Percentiles rank a stretch among this genome's conserved stretches.
Conservation (phyloP, 75 land plant genomes). For the Sequoiadendron giganteum region DNA sequence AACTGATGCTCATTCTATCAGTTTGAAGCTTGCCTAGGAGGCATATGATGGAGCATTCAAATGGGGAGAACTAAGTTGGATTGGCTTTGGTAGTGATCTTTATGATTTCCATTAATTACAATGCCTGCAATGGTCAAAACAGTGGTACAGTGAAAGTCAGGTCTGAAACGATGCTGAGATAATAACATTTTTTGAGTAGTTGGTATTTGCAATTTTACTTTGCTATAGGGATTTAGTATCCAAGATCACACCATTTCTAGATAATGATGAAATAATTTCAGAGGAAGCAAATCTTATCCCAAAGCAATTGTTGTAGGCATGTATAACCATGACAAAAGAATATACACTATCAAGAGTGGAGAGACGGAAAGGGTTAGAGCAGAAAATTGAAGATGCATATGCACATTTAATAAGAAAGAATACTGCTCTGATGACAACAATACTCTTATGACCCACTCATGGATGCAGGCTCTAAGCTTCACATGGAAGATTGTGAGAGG, state of each 20-base stretch:
- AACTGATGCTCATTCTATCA: slow-evolving; percentile 20
- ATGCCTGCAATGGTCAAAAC: slow-evolving; percentile 45
- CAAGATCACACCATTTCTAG: slow-evolving; percentile 39
- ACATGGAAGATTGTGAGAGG: slow-evolving; percentile 52
- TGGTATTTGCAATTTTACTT: slow-evolving; percentile 18
- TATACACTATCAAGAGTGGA: slow-evolving; percentile 24
- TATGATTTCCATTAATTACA: slow-evolving; percentile 41
- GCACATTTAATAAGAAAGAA: slow-evolving; percentile 40
- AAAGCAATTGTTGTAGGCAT: slow-evolving; percentile 27
- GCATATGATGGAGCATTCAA: slow-evolving; percentile 33
- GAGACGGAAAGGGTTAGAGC: slow-evolving; percentile 28
- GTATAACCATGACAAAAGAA: slow-evolving; percentile 24
- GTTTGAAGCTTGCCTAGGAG: slow-evolving; percentile 20
- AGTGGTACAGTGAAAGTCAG: slow-evolving; percentile 32
- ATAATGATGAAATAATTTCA: slow-evolving; percentile 47
- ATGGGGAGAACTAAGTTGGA: slow-evolving; percentile 30
- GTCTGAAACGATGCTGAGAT: slow-evolving; percentile 27
- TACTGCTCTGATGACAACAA: slow-evolving; percentile 50
- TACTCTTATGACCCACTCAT: slow-evolving; percentile 51
- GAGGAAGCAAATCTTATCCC: slow-evolving; percentile 34
- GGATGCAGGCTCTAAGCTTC: slow-evolving; percentile 48
- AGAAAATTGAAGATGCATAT: slow-evolving; percentile 27
- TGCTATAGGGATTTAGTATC: slow-evolving; percentile 38
- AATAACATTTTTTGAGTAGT: slow-evolving; percentile 23
- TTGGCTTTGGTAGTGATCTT: slow-evolving; percentile 37